A percentile compares a stretch with the other conserved stretches of the same genome.
Evolutionary conservation across 108 stramenopile genomes (phyloP).

Genomic region (Parmales sp.): DNA sequence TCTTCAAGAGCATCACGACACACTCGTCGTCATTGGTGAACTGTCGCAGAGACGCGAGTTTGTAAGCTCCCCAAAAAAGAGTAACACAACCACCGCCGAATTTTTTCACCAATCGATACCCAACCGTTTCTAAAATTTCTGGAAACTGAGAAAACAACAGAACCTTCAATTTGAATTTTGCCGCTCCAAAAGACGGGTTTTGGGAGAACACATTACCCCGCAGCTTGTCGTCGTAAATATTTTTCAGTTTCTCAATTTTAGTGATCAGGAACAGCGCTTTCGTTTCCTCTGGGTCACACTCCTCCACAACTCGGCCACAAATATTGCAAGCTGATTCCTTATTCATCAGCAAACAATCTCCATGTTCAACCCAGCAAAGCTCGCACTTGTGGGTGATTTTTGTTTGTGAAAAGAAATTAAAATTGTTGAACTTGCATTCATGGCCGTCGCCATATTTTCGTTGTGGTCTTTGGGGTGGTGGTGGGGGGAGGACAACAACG

Average conservation of each 20-base stretch:
- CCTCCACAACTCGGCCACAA: conserved; percentile 42
- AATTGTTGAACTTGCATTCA: conserved; percentile 48
- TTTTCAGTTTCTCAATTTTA: conserved; percentile 45
- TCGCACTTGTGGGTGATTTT: conserved; percentile 46
- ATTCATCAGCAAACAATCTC: conserved; percentile 43
- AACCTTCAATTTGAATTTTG: conserved; percentile 62
- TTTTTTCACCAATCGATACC: conserved; percentile 46
- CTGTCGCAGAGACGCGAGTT: conserved; percentile 49
- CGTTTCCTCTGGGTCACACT: conserved; percentile 51
- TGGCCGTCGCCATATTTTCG: too few species aligned
- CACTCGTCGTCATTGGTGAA: conserved; percentile 47
- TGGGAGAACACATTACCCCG: too few species aligned
- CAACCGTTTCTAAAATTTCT: conserved; percentile 49
- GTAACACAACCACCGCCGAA: conserved; percentile 62
- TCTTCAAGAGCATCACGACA: conserved; percentile 69
- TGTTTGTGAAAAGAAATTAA: conserved; percentile 37
- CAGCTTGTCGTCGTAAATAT: too few species aligned
- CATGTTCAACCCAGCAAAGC: conserved; percentile 56
- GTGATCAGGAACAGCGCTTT: conserved; percentile 56
- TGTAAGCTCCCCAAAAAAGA: conserved; percentile 53
- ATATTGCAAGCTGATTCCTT: conserved; percentile 27
- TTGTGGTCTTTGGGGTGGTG: conserved; percentile 38
- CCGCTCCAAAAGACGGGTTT: too few species aligned
- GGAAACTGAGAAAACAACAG: conserved; percentile 75
- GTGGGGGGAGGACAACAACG: conserved; percentile 29